Percentiles rank a stretch among this genome's conserved stretches.
These are phyloP conservation scores for Dictyostelium firmibasis DNA, from an alignment of 78 protist genomes.

Conservation along the genomic window DNA sequence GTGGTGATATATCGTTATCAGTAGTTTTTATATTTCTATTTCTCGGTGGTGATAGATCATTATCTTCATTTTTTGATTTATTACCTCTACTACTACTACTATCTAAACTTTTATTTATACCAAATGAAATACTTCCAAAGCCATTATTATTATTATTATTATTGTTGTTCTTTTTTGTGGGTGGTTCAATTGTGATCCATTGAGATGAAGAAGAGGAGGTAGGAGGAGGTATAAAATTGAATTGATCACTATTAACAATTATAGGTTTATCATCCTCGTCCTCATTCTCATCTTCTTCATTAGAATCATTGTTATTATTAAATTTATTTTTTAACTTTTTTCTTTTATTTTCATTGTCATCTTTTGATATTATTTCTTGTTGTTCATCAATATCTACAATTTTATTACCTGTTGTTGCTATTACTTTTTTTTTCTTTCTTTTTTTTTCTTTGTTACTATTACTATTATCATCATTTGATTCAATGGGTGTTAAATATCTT, in stretches of 20 bases:
- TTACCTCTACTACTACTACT: background rate
- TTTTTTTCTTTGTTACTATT: background rate
- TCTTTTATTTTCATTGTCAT: background rate
- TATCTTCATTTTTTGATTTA: background rate
- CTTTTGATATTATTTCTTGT: background rate
- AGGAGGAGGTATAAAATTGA: background rate
- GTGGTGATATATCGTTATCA: conserved; percentile 19
- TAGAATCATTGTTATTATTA: conserved; percentile 1
- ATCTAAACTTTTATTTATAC: background rate
- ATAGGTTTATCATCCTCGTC: conserved; percentile 2
- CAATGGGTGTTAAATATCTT: conserved; percentile 11
- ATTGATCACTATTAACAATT: conserved; percentile 16
- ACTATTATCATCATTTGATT: background rate
- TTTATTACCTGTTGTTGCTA: background rate
- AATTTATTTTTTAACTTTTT: background rate
- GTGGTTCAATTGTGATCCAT: conserved; percentile 14
- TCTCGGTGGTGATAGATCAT: conserved; percentile 52
- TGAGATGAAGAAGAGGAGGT: background rate
- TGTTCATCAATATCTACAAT: conserved; percentile 25
- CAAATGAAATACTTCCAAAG: background rate
- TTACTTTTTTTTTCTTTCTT: conserved; percentile 21
- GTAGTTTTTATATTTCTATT: background rate
- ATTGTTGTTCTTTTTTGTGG: background rate
- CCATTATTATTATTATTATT: no score
- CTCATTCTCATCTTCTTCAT: background rate